Conservation (phyloP, 768 basidiomycete genomes). For the Macrocybe gigantea region DNA sequence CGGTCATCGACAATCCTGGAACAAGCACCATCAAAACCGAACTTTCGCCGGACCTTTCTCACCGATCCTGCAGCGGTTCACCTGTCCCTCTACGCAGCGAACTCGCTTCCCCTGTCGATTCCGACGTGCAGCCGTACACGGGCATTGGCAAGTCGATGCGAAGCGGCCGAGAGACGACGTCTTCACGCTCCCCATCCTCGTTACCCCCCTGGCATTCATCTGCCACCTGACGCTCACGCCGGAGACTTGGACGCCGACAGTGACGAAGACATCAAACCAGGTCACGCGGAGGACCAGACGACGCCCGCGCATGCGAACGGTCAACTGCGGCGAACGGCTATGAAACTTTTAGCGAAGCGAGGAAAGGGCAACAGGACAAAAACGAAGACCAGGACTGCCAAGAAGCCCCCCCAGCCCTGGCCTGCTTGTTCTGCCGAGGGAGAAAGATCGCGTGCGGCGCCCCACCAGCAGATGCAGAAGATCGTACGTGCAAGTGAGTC, state of each 20-base stretch:
- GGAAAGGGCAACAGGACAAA: not conserved
- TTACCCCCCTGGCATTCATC: not conserved
- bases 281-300: not conserved
- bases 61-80: not conserved
- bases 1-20: too few species aligned
- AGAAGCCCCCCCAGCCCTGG: constrained; percentile 25
- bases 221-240: not conserved
- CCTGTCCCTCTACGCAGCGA: too few species aligned
- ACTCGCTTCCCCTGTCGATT: not conserved
- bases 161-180: not conserved
- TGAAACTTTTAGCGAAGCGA: not conserved
- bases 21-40: too few species aligned
- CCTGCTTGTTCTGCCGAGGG: constrained; percentile 44
- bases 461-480: constrained; percentile 28
- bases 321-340: not conserved
- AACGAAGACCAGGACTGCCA: constrained; percentile 16
- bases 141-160: not conserved
- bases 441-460: constrained; percentile 50
- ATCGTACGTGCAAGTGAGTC: constrained; percentile 46
- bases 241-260: not conserved
- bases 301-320: not conserved
- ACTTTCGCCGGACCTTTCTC: too few species aligned
- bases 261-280: not conserved
- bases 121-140: not conserved
- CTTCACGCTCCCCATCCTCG: constrained; percentile 3